Evolutionary conservation across 1,139 yeast species (phyloP).

Genomic region (Tardiomyces depauwii): DNA sequence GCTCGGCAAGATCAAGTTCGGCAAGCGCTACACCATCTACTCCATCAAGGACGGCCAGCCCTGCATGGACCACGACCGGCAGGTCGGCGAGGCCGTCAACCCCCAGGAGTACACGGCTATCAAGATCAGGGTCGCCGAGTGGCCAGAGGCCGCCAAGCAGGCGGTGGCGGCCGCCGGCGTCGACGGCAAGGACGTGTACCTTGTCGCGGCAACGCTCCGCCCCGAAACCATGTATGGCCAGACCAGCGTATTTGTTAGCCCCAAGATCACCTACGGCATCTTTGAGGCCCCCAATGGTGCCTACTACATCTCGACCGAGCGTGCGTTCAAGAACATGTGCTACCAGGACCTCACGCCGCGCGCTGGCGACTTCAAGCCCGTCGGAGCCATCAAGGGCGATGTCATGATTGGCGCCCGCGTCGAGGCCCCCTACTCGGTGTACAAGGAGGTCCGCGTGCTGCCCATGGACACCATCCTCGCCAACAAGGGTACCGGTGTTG

Average conservation of each 20-base stretch:
- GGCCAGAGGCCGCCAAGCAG: conserved; percentile 42
- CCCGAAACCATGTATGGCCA: conserved; percentile 99
- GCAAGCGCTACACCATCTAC: conserved; percentile 95
- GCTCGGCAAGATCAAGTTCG: conserved; percentile 86
- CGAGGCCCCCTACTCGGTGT: conserved; percentile 69
- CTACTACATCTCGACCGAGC: conserved; percentile 79
- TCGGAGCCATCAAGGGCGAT: conserved; percentile 53
- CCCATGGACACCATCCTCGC: conserved; percentile 98
- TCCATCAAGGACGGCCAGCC: conserved; percentile 98
- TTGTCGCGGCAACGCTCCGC: conserved; percentile 95
- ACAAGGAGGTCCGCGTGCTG: conserved; percentile 64
- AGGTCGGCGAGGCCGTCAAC: conserved; percentile 91
- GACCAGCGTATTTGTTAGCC: conserved; percentile 95
- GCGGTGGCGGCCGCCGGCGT: conserved; percentile 34
- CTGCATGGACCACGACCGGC: conserved; percentile 98
- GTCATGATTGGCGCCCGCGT: conserved; percentile 77
- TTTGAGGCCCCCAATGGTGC: conserved; percentile 75
- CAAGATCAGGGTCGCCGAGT: conserved; percentile 63
- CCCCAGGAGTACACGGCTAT: conserved; percentile 96
- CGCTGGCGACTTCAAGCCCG: conserved; percentile 67
- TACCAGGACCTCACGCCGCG: conserved; percentile 86
- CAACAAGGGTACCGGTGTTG: conserved; percentile 96
- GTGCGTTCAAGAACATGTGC: conserved; percentile 98
- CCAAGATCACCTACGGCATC: conserved; percentile 84
- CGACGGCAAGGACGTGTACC: conserved; percentile 51